Evolutionary conservation across 2,329 filamentous ascomycete species (phyloP).

Genomic region (Achaetomium macrosporum): DNA sequence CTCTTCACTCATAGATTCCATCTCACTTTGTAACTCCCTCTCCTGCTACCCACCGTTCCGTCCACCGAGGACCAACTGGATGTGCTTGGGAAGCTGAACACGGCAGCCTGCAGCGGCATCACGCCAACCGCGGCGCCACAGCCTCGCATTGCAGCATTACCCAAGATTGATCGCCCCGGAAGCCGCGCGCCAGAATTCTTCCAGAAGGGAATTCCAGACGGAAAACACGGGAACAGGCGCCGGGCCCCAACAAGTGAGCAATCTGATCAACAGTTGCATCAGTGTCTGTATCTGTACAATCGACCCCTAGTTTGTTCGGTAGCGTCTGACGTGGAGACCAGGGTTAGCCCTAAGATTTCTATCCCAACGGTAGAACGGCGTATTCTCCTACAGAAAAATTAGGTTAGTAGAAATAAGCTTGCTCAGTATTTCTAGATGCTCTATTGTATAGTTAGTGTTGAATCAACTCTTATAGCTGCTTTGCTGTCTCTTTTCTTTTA

Average conservation of each 20-base stretch:
- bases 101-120: neutral
- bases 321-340: too few species aligned
- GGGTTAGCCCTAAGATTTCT: too few species aligned
- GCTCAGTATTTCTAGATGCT: too few species aligned
- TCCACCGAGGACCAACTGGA: neutral
- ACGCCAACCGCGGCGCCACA: constrained; percentile 6
- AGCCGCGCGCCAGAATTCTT: constrained; percentile 18
- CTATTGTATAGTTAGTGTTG: too few species aligned
- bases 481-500: too few species aligned
- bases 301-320: too few species aligned
- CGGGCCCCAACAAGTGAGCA: constrained; percentile 5
- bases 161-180: constrained; percentile 8
- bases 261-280: constrained; percentile 12
- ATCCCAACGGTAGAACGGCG: too few species aligned
- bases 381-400: too few species aligned
- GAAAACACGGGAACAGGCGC: neutral
- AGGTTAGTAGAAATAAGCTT: too few species aligned
- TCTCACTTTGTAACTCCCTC: neutral
- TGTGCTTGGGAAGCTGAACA: neutral
- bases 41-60: too few species aligned
- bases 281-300: constrained; percentile 8
- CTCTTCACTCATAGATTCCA: too few species aligned
- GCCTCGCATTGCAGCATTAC: constrained; percentile 10
- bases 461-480: too few species aligned
- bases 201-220: constrained; percentile 10